Base-by-base conservation (phyloP, 2,329 filamentous ascomycete genomes). In the Fusarium sp. region DNA sequence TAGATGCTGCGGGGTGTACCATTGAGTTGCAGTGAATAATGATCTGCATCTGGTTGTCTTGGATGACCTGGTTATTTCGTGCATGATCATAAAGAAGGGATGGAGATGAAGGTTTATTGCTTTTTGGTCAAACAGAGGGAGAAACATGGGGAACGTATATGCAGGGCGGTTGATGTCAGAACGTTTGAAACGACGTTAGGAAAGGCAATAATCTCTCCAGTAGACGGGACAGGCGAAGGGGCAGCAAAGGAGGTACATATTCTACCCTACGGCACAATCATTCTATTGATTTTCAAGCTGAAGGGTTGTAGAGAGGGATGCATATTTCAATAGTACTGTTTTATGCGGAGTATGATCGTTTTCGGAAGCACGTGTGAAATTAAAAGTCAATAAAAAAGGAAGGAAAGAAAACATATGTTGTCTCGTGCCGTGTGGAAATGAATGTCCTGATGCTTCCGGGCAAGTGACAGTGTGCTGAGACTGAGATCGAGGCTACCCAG, bases 51-150 rank as follows among this genome's bases (percentile, higher is more conserved):
- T 69, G 52, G 37, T 56, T 72, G 64, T 72, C 69, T 71, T 50
- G 56, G 52, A 42, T 33, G 35, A 33, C 54, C 60, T 63, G 55
- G 59, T 33, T 63, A 33, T 68, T 69, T 73, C 57, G 30, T 58
- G 64, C 69, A 72, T 71, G 37, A 48, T 26, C 40, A 27, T 11
- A 26, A n/a, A 54, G 60, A 70, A 71, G 70, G 60, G 67, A 45
- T 57, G 50, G 20, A 55, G 54, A 55, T 72, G 60, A 72, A 72
- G 69, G 65, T 57, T 71, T 72, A 46, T 58, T 71, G 69, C 64
- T 65, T 71, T 69, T 68, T 66, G 23, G 38, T 27, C 30, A 37
- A 65, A 10, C 11, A 32, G 44, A 61, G 45, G 54, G 64, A 65
- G 64, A 69, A 44, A 72, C 60, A 48, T 20, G 37, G 33, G 46